Evolutionary conservation across 768 basidiomycete species (phyloP).

Genomic region (Gymnopilus dilepis): DNA sequence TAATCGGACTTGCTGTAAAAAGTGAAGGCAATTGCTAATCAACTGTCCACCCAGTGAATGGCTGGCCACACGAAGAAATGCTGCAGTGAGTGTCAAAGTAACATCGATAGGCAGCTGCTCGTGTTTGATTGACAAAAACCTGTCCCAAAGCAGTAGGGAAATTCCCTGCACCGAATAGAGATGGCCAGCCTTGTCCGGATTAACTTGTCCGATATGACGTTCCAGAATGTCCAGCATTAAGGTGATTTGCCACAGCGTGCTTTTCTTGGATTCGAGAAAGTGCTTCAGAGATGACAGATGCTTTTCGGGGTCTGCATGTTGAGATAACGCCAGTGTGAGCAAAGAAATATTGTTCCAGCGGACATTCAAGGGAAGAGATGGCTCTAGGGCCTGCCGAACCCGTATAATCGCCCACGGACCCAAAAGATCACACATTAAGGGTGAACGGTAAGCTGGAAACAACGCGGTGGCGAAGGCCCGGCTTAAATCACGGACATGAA

Average conservation of each 20-base stretch:
- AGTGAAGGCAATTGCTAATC: slow-evolving; percentile 39
- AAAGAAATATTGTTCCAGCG: slow-evolving; percentile 51
- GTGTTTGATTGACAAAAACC: slow-evolving; percentile 39
- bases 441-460: slow-evolving; percentile 29
- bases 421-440: slow-evolving; percentile 14
- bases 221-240: slow-evolving; percentile 47
- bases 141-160: slow-evolving; percentile 43
- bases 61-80: slow-evolving; percentile 53
- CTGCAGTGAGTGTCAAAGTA: slow-evolving; percentile 42
- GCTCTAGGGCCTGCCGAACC: slow-evolving; percentile 33
- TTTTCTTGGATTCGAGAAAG: slow-evolving; percentile 1
- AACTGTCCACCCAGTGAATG: slow-evolving; percentile 42
- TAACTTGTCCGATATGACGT: slow-evolving; percentile 24
- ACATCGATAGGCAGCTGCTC: slow-evolving; percentile 27
- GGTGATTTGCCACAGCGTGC: slow-evolving; percentile 45
- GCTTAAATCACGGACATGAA: slow-evolving; percentile 21
- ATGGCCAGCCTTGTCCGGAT: background rate
- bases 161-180: slow-evolving; percentile 27
- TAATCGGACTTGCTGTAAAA: slow-evolving; percentile 34
- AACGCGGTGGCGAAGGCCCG: slow-evolving; percentile 29
- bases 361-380: slow-evolving; percentile 30
- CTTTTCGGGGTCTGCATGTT: slow-evolving; percentile 5
- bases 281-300: slow-evolving; percentile 2
- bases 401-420: slow-evolving; percentile 34
- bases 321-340: slow-evolving; percentile 37